These are phyloP conservation scores for Syncephalastrum racemosum DNA, from an alignment of 371 early-diverging fungal genomes.

Conservation along the genomic window DNA sequence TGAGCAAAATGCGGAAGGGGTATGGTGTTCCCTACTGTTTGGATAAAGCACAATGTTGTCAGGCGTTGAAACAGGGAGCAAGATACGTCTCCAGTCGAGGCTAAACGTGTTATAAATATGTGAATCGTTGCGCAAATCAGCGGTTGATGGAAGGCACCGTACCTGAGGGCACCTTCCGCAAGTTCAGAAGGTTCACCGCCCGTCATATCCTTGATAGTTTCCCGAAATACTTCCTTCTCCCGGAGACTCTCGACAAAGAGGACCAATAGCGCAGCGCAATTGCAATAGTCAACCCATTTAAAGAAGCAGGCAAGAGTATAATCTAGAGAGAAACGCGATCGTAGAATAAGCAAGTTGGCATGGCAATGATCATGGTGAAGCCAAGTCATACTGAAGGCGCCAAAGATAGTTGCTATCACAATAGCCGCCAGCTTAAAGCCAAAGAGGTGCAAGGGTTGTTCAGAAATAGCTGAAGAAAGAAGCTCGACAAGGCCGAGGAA, in stretches of 20 bases:
- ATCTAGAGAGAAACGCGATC: conserved; percentile 13
- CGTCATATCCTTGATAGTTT: conserved; percentile 19
- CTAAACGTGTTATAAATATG: conserved; percentile 5
- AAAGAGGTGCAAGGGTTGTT: conserved; percentile 30
- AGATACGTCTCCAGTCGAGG: conserved; percentile 16
- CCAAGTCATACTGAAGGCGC: conserved; percentile 29
- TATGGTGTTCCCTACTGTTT: conserved; percentile 41
- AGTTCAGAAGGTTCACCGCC: conserved; percentile 15
- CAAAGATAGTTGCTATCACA: conserved; percentile 14
- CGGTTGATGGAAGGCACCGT: neutral
- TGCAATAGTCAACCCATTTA: conserved; percentile 21
- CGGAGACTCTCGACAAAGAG: conserved; percentile 28
- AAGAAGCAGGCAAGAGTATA: conserved; percentile 21
- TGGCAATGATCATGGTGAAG: too few relatives aligned
- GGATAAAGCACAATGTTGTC: conserved; percentile 43
- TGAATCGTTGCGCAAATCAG: neutral
- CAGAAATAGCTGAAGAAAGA: conserved; percentile 19
- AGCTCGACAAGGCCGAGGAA: conserved; percentile 14
- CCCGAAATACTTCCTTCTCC: conserved; percentile 20
- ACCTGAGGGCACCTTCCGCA: conserved; percentile 19
- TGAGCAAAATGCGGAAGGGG: neutral
- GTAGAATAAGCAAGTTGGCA: too few relatives aligned
- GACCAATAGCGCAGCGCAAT: conserved; percentile 17
- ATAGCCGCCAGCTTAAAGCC: conserved; percentile 18
- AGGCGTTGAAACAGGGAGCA: conserved; percentile 48